Evolutionary conservation across 257 asterid species (phyloP).

Genomic region (Linaria vulgaris): DNA sequence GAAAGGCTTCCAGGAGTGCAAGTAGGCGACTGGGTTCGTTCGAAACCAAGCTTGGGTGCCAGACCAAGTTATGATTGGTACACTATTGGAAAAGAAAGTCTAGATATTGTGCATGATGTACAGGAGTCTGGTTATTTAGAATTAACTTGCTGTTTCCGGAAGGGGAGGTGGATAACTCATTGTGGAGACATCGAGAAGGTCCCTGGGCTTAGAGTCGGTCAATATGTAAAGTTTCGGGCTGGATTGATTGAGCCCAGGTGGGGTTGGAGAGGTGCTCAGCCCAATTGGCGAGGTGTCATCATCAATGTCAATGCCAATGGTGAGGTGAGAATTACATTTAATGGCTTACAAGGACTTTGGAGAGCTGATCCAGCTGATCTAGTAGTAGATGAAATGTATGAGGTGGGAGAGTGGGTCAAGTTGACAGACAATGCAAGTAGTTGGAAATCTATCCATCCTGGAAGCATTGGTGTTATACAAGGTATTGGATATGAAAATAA

Average conservation of each 20-base stretch:
- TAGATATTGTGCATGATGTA: slow-evolving; percentile 87
- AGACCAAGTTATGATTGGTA: slow-evolving; percentile 98
- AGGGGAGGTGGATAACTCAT: slow-evolving; percentile 75
- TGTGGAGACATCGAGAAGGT: slow-evolving; percentile 87
- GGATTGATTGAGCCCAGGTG: slow-evolving; percentile 89
- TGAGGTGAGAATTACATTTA: slow-evolving; percentile 75
- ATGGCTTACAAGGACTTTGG: slow-evolving; percentile 80
- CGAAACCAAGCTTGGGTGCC: slow-evolving; percentile 80
- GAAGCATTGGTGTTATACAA: slow-evolving; percentile 86
- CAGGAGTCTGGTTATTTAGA: slow-evolving; percentile 91
- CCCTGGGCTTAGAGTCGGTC: slow-evolving; percentile 76
- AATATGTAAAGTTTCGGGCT: slow-evolving; percentile 69
- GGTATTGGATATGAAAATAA: slow-evolving; percentile 71
- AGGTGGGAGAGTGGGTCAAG: slow-evolving; percentile 91
- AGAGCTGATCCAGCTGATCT: slow-evolving; percentile 94
- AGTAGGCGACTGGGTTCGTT: slow-evolving; percentile 99
- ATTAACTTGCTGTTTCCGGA: slow-evolving; percentile 90
- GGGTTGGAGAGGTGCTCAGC: slow-evolving; percentile 95
- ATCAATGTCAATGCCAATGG: slow-evolving; percentile 78
- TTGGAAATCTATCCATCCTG: slow-evolving; percentile 81
- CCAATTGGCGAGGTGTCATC: slow-evolving; percentile 72
- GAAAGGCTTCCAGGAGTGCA: slow-evolving; percentile 88
- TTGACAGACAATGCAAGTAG: slow-evolving; percentile 45
- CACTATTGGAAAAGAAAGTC: slow-evolving; percentile 82
- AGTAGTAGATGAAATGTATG: slow-evolving; percentile 63